Base-by-base conservation (phyloP, 2,329 filamentous ascomycete genomes). In the Anthostomella pinea region DNA sequence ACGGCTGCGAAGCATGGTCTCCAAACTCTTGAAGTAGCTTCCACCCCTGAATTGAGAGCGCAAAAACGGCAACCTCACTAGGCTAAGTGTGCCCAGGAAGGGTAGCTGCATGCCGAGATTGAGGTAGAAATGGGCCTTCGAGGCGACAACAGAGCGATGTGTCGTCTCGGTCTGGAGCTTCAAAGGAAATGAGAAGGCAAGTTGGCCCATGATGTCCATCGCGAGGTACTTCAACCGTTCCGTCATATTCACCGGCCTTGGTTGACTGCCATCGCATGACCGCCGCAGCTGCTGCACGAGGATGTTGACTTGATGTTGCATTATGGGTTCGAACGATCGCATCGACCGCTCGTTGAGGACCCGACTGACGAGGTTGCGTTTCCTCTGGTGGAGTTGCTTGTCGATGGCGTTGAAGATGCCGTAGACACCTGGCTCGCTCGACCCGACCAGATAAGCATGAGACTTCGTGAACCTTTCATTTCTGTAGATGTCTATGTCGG, bases 401-500 rank as follows among this genome's bases (percentile, higher is more conserved):
- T 26, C 25, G 11, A 41, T 17, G 11, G 26, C 26, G 20, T 34
- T 41, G 23, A 37, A 30, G 2, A 41, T 14, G n/a, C 30, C 25
- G 6, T 30, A 33, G n/a, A 27, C 13, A 16, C 30, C 21, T 1
- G 30, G 20, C 3, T 15, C 29, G 16, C 29, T 18, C 17, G 30
- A 34, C 4, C 33, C 25, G 6, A 31, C 18, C 11, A 37, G 34
- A 20, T 41, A 41, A 11, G 21, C 25, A 5, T 19, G 20, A 11
- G 33, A 27, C 10, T 41, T 41, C 3, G 30, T 41, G 19, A 41
- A 21, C 3, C 20, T 7, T 13, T 34, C 24, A 30, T 38, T 41
- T 10, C 33, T 30, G 10, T 37, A 41, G 15, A 41, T 41, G 10
- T 34, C 34, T 41, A 8, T 29, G 13, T 7, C 16, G 18, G 18